Evolutionary conservation across 495 filamentous ascomycete genomes (phyloP).

Genomic region (Xylaria curta): DNA sequence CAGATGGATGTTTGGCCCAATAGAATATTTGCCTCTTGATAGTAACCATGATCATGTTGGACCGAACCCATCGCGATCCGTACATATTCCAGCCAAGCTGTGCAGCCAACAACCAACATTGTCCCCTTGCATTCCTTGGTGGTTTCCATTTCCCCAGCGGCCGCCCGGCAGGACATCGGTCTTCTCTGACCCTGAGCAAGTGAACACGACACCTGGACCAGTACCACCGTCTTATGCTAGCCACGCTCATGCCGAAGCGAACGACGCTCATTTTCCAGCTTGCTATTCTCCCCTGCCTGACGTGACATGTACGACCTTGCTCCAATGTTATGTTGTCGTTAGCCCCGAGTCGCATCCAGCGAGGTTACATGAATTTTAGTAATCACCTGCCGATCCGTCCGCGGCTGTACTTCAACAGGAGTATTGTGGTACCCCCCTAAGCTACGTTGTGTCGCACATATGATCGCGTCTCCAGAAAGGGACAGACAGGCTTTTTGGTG

Average conservation of each 20-base stretch:
- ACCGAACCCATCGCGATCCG: constrained; percentile 6
- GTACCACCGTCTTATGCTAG: constrained; percentile 9
- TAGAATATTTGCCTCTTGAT: not conserved
- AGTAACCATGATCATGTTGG: not conserved
- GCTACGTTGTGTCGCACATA: constrained; percentile 20
- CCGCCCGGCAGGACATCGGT: constrained; percentile 27
- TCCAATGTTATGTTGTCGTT: constrained; percentile 3
- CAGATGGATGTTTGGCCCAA: not conserved
- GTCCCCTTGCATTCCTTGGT: constrained; percentile 21
- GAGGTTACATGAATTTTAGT: constrained; percentile 28
- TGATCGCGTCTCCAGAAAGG: not conserved
- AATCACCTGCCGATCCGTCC: constrained; percentile 25
- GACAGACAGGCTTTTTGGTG: not conserved
- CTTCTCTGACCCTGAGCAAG: not conserved
- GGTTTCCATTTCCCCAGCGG: constrained; percentile 11
- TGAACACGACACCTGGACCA: constrained; percentile 12
- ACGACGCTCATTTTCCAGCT: constrained; percentile 15
- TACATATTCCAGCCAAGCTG: constrained; percentile 5
- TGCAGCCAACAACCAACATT: constrained; percentile 25
- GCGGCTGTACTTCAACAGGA: constrained; percentile 14
- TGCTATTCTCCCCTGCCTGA: constrained; percentile 8
- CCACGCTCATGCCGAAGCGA: constrained; percentile 19
- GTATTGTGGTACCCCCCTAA: constrained; percentile 17
- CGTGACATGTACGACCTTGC: constrained; percentile 14
- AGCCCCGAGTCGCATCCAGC: constrained; percentile 10